Base-by-base conservation (phyloP, 306 rosid species). In the Prunus mongolica region DNA sequence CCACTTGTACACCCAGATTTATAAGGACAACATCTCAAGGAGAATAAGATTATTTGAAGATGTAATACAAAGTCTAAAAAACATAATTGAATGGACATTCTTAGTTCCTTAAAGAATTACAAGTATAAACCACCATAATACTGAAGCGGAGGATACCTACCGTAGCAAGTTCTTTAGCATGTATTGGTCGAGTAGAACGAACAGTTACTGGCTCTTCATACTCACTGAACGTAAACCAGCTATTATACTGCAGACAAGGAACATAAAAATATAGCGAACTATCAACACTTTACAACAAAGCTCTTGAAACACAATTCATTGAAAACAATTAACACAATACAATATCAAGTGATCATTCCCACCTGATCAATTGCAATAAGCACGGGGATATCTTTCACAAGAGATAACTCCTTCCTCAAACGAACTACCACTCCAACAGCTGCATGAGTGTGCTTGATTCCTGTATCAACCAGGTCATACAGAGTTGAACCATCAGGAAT, bases 331-430 rank as follows among this genome's bases (percentile, higher is more conserved):
- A 32, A 16, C 10, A 16, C 28, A 13, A 68, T n/a, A 32, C 34
- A 80, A 22, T 62, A 61, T 45, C 44, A 47, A 63, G 73, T 82
- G 52, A 25, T 38, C 56, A 32, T 69, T 65, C 96, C 81, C 84
- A 95, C 99, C 71, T 95, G 99, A 88, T 95, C 99, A 80, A 95
- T 84, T 45, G 99, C 99, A 84, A 92, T 82, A 69, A 95, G 97
- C 60, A 92, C 97, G n/a, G 99, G 98, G 57, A 82, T 79, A 79
- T 89, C 88, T 79, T 88, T 92, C 84, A 95, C 97, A 87, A 89
- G 90, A 22, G 99, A 89, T 61, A 92, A 78, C 88, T 95, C 99
- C 85, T 87, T 86, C 89, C 99, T 88, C 88, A 95, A 88, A 72
- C 89, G 93, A 80, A 95, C 93, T 50, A 90, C 92, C 66, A 89